Evolutionary conservation across 2,329 filamentous ascomycete genomes (phyloP).

Genomic region (Penicillium sp.): DNA sequence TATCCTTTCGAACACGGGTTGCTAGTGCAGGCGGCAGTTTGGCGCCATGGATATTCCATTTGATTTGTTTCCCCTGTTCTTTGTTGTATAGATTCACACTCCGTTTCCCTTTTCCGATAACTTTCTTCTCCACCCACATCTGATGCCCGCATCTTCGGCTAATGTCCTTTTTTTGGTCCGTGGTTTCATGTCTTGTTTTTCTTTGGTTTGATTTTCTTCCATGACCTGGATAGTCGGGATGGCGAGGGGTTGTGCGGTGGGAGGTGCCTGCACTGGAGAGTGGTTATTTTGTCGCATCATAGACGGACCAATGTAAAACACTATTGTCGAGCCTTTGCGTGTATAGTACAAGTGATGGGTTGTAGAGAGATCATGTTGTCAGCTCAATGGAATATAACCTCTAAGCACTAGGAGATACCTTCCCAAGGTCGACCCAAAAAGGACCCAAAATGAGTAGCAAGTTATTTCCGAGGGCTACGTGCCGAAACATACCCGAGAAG

Average conservation of each 20-base stretch:
- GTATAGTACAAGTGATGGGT: neutral
- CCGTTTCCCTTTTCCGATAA: constrained; percentile 16
- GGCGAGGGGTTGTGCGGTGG: constrained; percentile 16
- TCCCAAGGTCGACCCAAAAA: neutral
- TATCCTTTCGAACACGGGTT: constrained; percentile 33
- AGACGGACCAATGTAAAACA: constrained; percentile 44
- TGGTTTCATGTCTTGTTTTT: constrained; percentile 24
- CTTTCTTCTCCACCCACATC: constrained; percentile 28
- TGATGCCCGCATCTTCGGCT: constrained; percentile 22
- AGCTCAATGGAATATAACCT: neutral
- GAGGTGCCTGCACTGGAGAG: constrained; percentile 28
- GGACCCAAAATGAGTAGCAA: neutral
- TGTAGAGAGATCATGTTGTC: neutral
- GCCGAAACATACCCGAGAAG: neutral
- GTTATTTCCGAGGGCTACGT: neutral
- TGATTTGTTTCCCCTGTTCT: constrained; percentile 7
- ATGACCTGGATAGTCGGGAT: constrained; percentile 26
- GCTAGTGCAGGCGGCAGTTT: constrained; percentile 36
- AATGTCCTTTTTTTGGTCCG: constrained; percentile 16
- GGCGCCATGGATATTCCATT: constrained; percentile 37
- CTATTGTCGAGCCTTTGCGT: constrained; percentile 12
- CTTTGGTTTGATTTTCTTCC: constrained; percentile 22
- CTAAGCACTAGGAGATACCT: neutral
- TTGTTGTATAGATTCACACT: constrained; percentile 7
- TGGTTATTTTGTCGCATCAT: constrained; percentile 37